Conservation (phyloP, 352 stramenopile genomes). For the Pythium sp. region DNA sequence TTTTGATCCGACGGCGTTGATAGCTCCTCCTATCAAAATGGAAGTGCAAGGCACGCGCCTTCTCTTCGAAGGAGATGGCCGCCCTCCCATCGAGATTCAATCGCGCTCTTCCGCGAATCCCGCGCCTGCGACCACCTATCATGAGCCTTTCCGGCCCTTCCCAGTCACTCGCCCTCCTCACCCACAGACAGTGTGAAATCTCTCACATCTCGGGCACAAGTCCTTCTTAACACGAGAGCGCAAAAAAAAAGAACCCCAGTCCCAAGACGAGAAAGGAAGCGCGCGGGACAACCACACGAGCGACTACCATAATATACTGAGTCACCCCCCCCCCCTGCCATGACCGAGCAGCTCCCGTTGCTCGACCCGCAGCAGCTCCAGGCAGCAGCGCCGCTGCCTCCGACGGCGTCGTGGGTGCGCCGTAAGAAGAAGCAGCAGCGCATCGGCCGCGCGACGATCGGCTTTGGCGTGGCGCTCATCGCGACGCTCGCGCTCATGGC, state of each 20-base stretch:
- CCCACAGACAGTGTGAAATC: not conserved
- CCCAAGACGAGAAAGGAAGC: not conserved
- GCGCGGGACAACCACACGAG: not conserved
- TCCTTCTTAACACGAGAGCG: not conserved
- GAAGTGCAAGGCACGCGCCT: not conserved
- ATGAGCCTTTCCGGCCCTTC: not conserved
- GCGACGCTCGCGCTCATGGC: slow-evolving; percentile 30
- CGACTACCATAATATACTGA: not conserved
- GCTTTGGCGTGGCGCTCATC: slow-evolving; percentile 30
- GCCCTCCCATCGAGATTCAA: not conserved
- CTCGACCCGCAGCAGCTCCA: not conserved
- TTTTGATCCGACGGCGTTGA: too few species aligned
- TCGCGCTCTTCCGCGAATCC: not conserved
- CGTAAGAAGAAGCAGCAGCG: not conserved
- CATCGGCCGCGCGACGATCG: slow-evolving; percentile 34
- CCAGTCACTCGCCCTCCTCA: not conserved
- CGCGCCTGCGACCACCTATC: not conserved
- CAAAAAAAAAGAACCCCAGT: not conserved
- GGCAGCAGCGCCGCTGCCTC: not conserved
- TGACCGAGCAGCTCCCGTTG: not conserved
- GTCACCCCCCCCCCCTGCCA: not conserved
- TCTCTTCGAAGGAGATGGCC: not conserved
- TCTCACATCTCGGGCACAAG: not conserved
- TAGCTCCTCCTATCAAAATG: not conserved
- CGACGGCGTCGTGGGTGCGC: not conserved